Conservation (phyloP, 2,329 filamentous ascomycete species). For the Botrytis tulipae region DNA sequence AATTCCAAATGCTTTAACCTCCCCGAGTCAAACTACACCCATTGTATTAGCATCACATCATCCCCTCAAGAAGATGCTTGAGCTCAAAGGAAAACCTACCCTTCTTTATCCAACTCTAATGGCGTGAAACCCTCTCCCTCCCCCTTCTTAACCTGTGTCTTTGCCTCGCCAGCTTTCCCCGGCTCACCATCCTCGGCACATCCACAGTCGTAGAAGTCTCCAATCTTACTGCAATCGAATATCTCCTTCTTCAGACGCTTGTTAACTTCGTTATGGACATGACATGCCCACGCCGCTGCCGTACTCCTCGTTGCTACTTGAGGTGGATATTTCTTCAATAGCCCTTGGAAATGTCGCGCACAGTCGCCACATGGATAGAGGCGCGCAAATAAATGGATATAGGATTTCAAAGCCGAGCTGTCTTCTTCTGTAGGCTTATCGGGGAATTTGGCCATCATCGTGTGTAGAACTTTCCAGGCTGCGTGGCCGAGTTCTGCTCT, state of each 20-base stretch:
- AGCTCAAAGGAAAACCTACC: conserved; percentile 25
- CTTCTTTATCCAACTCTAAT: conserved; percentile 38
- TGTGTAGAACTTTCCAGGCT: conserved; percentile 69
- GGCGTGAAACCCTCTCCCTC: conserved; percentile 37
- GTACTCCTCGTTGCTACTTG: conserved; percentile 62
- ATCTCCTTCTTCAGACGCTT: conserved; percentile 57
- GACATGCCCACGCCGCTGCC: conserved; percentile 66
- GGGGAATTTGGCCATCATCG: conserved; percentile 68
- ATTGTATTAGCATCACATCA: conserved; percentile 26
- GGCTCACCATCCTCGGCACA: conserved; percentile 63
- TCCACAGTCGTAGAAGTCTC: conserved; percentile 70
- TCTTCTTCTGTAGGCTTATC: conserved; percentile 63
- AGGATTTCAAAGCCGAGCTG: conserved; percentile 60
- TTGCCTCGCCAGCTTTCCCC: conserved; percentile 38
- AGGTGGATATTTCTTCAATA: conserved; percentile 61
- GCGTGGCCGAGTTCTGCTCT: conserved; percentile 61
- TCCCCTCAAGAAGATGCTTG: neutral
- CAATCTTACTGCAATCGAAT: conserved; percentile 67
- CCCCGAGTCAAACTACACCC: conserved; percentile 30
- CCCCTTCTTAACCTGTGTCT: conserved; percentile 21
- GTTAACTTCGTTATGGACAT: conserved; percentile 67
- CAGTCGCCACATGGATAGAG: conserved; percentile 71
- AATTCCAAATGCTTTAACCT: conserved; percentile 19
- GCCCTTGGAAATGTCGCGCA: conserved; percentile 62
- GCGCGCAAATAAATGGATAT: conserved; percentile 65